A percentile compares a stretch with the other conserved stretches of the same genome.
Evolutionary conservation across 257 asterid genomes (phyloP).

Genomic region (Haberlea rhodopensis): DNA sequence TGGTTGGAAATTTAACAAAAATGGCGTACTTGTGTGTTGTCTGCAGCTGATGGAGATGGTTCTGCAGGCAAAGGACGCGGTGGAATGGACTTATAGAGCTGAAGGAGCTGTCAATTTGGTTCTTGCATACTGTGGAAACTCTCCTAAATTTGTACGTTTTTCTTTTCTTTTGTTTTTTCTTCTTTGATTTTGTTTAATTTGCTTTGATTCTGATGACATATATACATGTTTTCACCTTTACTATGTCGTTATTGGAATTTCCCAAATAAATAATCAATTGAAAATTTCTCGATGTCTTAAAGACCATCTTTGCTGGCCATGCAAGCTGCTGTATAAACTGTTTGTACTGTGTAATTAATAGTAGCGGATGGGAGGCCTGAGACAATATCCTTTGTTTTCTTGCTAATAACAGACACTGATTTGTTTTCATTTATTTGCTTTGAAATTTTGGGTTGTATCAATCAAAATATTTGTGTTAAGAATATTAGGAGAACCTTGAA

Average conservation of each 20-base stretch:
- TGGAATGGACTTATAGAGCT: slow-evolving; percentile 88
- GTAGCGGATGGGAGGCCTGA: background rate
- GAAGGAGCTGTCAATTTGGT: slow-evolving; percentile 91
- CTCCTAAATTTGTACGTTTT: slow-evolving; percentile 60
- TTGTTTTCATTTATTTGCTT: background rate
- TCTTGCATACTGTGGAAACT: slow-evolving; percentile 72
- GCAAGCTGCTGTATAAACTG: background rate
- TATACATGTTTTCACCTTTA: background rate
- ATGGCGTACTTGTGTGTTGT: slow-evolving; percentile 18
- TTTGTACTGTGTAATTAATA: slow-evolving; percentile 1
- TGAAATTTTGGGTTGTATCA: background rate
- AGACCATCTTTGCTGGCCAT: slow-evolving; percentile 1
- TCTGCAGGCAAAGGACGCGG: slow-evolving; percentile 66
- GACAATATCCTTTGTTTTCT: slow-evolving; percentile 5
- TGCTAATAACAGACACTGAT: background rate
- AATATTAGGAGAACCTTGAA: slow-evolving; percentile 15
- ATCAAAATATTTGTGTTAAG: slow-evolving; percentile 5
- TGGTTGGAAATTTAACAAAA: slow-evolving; percentile 2
- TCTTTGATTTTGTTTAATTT: slow-evolving; percentile 2
- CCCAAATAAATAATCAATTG: background rate
- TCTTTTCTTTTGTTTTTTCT: background rate
- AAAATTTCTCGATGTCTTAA: background rate
- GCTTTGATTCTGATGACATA: background rate
- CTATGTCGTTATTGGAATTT: background rate
- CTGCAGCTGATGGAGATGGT: slow-evolving; percentile 56